A percentile compares a stretch with the other conserved stretches of the same genome.
Evolutionary conservation across 2,329 filamentous ascomycete genomes (phyloP).

Genomic region (Nigrospora osmanthi): DNA sequence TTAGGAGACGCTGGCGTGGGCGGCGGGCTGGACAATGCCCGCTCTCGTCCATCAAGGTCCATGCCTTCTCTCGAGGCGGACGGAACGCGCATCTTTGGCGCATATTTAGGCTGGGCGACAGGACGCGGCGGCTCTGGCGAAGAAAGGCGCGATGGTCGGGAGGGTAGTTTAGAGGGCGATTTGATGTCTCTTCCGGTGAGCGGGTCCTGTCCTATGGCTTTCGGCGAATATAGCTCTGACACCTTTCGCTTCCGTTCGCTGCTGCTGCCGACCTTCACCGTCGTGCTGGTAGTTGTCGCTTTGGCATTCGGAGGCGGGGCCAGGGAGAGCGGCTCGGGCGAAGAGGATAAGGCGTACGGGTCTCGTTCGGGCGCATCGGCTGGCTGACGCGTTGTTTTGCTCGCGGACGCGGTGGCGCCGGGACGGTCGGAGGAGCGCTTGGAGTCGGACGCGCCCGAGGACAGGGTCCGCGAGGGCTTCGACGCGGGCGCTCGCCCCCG

Average conservation of each 20-base stretch:
- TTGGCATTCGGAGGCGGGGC: background rate
- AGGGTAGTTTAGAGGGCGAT: background rate
- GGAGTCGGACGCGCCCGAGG: background rate
- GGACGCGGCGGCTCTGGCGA: conserved; percentile 6
- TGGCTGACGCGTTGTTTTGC: background rate
- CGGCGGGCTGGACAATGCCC: conserved; percentile 20
- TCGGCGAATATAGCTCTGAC: background rate
- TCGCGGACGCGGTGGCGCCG: background rate
- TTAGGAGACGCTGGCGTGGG: conserved; percentile 16
- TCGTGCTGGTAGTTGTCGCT: background rate
- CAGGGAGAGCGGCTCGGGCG: background rate
- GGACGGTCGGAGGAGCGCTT: background rate
- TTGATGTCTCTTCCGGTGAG: background rate
- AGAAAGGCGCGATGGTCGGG: conserved; percentile 14
- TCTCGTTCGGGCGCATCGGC: background rate
- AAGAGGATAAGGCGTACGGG: background rate
- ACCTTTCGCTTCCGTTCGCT: conserved; percentile 1
- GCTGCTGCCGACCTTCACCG: background rate
- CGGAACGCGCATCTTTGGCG: conserved; percentile 6
- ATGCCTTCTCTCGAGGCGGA: conserved; percentile 11
- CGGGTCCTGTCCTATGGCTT: background rate
- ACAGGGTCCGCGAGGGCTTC: background rate
- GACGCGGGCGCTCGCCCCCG: background rate
- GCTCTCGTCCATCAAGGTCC: conserved; percentile 10
- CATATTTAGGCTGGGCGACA: conserved; percentile 3